Evolutionary conservation across 148 eudicot genomes (phyloP).

Genomic region (Fagopyrum esculentum): DNA sequence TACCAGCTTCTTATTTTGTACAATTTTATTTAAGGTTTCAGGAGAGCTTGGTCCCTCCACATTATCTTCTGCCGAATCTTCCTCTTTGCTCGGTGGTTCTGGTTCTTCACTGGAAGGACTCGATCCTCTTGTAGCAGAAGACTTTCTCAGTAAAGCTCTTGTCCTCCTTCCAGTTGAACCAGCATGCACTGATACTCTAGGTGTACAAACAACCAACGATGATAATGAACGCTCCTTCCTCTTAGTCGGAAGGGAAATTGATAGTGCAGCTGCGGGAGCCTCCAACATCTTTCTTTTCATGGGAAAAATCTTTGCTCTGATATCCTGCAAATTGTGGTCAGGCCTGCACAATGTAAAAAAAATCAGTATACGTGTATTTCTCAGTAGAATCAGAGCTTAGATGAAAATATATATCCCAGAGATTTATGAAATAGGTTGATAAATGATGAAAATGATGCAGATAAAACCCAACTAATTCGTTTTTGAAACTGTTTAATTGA

Average conservation of each 20-base stretch:
- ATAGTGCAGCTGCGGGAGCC: conserved; percentile 53
- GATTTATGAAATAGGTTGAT: neutral
- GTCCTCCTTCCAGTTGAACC: conserved; percentile 77
- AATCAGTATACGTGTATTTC: neutral
- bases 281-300: conserved; percentile 50
- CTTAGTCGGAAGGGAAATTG: conserved; percentile 56
- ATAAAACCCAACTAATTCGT: neutral
- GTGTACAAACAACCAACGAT: conserved; percentile 75
- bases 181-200: conserved; percentile 62
- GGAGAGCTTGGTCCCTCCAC: conserved; percentile 68
- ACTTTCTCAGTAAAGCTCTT: conserved; percentile 57
- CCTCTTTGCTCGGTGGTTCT: conserved; percentile 55
- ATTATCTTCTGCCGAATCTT: conserved; percentile 49
- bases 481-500: neutral
- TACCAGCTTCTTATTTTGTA: conserved; percentile 72
- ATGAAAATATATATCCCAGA: neutral
- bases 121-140: conserved; percentile 41
- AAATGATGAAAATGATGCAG: neutral
- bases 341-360: conserved; percentile 47
- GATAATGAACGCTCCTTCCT: conserved; percentile 96
- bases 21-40: conserved; percentile 55
- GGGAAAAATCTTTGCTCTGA: conserved; percentile 81
- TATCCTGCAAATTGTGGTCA: conserved; percentile 89
- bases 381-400: conserved; percentile 3
- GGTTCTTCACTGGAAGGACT: conserved; percentile 53